Evolutionary conservation across 306 rosid species (phyloP).

Genomic region (Potentilla sterilis): DNA sequence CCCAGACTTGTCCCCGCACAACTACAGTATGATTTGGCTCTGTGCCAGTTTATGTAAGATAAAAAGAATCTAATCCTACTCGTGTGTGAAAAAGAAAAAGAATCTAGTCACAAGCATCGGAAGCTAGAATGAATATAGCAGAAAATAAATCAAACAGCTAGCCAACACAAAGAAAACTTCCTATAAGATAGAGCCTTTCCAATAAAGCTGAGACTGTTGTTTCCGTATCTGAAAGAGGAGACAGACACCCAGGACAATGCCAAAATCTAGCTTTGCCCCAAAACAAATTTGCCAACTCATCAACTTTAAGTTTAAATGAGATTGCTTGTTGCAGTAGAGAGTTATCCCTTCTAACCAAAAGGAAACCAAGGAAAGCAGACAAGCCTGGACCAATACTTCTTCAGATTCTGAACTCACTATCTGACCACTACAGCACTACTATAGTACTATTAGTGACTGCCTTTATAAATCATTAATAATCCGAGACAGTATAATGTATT

Average conservation of each 20-base stretch:
- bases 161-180: neutral
- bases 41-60: neutral
- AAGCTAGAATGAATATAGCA: neutral
- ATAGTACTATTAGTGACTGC: neutral
- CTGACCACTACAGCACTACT: neutral
- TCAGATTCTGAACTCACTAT: neutral
- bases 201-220: neutral
- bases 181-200: neutral
- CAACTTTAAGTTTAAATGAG: neutral
- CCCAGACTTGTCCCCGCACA: neutral
- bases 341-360: no score
- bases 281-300: neutral
- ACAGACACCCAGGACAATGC: neutral
- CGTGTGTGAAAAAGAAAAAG: neutral
- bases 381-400: neutral
- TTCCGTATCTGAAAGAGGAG: neutral
- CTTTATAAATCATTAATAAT: neutral
- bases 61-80: neutral
- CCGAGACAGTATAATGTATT: neutral
- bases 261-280: constrained; percentile 4
- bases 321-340: neutral
- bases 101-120: neutral
- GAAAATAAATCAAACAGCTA: neutral
- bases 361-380: no score
- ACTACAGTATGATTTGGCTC: neutral